Evolutionary conservation across 2,329 filamentous ascomycete species (phyloP), one percentile per base, ranked within the genome.

Genomic region (Penicillium sp.): DNA sequence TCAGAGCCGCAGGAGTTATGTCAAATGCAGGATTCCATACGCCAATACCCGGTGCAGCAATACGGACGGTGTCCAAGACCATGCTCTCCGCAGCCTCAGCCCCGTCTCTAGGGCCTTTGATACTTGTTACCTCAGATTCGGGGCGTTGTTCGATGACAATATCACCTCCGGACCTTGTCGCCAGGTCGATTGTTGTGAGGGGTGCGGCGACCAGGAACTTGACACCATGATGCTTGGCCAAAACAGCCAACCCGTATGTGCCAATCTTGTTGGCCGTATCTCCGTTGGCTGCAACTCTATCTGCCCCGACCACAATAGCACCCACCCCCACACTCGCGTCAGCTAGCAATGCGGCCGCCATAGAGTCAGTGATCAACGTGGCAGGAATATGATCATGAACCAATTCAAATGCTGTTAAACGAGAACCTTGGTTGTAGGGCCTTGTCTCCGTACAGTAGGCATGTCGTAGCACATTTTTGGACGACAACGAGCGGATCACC

Each of bases 231-330:
- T 93, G 82, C 63, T 84, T 87, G 22, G 95, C 95, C 29, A 96
- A 82, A n/a, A 98, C 92, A 3, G 95, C 92, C 4, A 99, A 83
- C 53, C 88, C 84, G 73, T 99, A 98, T 0, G 95, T 99, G 51
- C 95, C 95, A 60, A 99, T 96, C 80, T 99, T 99, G 80, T 99
- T 99, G 55, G 95, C 95, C 0, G 95, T 98, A 77, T 99, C 95
- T 29, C 95, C 95, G 68, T 99, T 99, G 50, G 92, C 90, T 31
- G 93, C 95, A 14, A 99, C 95, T 55, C 95, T 86, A 73, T 99
- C 95, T 3, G 95, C 95, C 27, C 95, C 95, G 0, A 99, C 95
- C 29, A 99, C 88, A 51, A 99, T 90, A 6, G 92, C 93, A 6
- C 86, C 84, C 58, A 99, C 90, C 68, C 88, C 86, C 69, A 86